Evolutionary conservation across 116 monocot genomes (phyloP).

Genomic region (Cymodocea nodosa): DNA sequence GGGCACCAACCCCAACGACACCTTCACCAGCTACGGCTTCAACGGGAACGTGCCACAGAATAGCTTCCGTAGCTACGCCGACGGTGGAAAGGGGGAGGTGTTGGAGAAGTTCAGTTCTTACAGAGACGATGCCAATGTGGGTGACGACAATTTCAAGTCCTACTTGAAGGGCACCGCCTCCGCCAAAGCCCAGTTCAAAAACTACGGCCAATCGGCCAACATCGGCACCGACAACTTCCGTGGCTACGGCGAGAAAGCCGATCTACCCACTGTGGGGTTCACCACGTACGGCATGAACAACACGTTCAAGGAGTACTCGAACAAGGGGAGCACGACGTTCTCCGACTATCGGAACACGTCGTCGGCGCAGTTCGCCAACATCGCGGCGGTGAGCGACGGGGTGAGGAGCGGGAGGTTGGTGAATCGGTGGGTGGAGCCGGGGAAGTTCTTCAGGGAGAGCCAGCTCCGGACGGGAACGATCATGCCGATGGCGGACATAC

Average conservation of each 20-base stretch:
- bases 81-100: slow-evolving; percentile 8
- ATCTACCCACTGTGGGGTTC: slow-evolving; percentile 9
- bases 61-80: slow-evolving; percentile 36
- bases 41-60: slow-evolving; percentile 53
- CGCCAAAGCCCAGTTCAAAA: slow-evolving; percentile 16
- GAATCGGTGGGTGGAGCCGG: slow-evolving; percentile 28
- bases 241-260: slow-evolving; percentile 7
- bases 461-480: slow-evolving; percentile 31
- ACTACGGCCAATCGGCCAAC: slow-evolving; percentile 23
- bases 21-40: slow-evolving; percentile 35
- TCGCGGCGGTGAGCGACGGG: slow-evolving; percentile 7
- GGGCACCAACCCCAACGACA: slow-evolving; percentile 22
- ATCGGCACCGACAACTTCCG: slow-evolving; percentile 12
- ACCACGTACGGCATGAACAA: slow-evolving; percentile 20
- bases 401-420: slow-evolving; percentile 7
- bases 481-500: slow-evolving; percentile 75
- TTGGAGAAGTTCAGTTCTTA: slow-evolving; percentile 27
- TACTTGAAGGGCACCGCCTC: slow-evolving; percentile 26
- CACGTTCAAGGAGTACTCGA: slow-evolving; percentile 18
- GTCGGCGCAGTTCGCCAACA: slow-evolving; percentile 2
- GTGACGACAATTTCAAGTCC: slow-evolving; percentile 46
- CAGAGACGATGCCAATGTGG: slow-evolving; percentile 46
- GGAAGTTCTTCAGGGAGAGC: slow-evolving; percentile 24
- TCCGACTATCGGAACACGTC: slow-evolving; percentile 15
- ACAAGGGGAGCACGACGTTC: slow-evolving; percentile 6